Evolutionary conservation across 345 rosid genomes (phyloP), one percentile per base, ranked within the genome.

Genomic region (Aquilaria malaccensis): DNA sequence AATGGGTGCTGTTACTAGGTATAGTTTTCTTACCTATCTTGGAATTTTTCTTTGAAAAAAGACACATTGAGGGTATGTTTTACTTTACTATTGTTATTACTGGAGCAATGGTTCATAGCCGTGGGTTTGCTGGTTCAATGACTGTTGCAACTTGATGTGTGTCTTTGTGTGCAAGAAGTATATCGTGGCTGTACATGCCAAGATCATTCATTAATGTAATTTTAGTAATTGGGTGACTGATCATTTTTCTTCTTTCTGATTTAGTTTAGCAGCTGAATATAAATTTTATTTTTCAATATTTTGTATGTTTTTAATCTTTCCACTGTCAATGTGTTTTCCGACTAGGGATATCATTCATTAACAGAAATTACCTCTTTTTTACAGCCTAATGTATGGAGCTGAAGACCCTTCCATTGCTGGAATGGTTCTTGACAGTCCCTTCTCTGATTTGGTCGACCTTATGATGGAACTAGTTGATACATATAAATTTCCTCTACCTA

Each of bases 331-430:
- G 55, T 63, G 30, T 43, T 13, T 46, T 45, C 14, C 22, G 43
- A 15, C 41, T 48, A 63, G 43, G 5, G 43, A 37, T 37, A 37
- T 37, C 43, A 37, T 37, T 37, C 47, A 14, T 52, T 67, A 66
- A 60, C 47, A 37, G 64, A 37, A 67, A 33, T 53, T 31, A 30
- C 33, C 56, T 58, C 32, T 59, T 52, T 70, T 37, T 71, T 54
- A 54, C 88, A 91, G 98, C 83, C 79, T 91, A 45, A 67, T 91
- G 92, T 91, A 91, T 78, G 96, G 92, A 76, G 90, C 90, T 49
- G 90, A 86, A 76, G 98, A 91, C 75, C 96, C 98, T 48, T 91
- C 98, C 9, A 86, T 88, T 29, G 96, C 95, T 49, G 98, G 98
- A 80, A 85, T 88, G 81, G 93, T 91, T 79, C 84, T 91, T 65